Base-by-base conservation (phyloP, 441 rosid genomes). In the Populus hybrid region DNA sequence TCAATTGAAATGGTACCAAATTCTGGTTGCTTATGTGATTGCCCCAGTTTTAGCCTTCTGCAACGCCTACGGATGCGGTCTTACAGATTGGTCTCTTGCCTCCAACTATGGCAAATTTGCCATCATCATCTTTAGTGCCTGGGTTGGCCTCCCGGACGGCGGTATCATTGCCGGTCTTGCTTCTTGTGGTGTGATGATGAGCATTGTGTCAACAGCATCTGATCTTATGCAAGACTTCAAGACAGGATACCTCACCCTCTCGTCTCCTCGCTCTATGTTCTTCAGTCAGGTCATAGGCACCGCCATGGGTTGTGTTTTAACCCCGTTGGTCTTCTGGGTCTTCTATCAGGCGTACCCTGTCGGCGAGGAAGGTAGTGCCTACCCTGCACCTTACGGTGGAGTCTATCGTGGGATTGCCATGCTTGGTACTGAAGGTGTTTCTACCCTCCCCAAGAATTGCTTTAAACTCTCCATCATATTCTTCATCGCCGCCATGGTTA, bases 181-280 rank as follows among this genome's bases (percentile, higher is more conserved):
- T 0, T 79, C 95, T 63, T 94, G 99, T 69, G 97, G 99, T 32
- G 95, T 94, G 68, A 93, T 94, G 97, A 94, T 93, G 97, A 92
- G 86, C 83, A 94, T 91, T 21, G 99, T 94, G 26, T 90, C 98
- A 0, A 93, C 98, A 16, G 97, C 97, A 8, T 89, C 99, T 9
- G 99, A 94, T 80, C 87, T 94, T 7, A 94, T 91, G 81, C 99
- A 94, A 40, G 99, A 94, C 79, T 94, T 94, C 90, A 94, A 93
- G 80, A 94, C 98, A 2, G 99, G 99, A 38, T 93, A 94, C 74
- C 84, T 94, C 16, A 94, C 99, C 10, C 87, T 94, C 35, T 88
- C 99, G 0, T 94, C 99, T 21, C 93, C 98, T 6, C 87, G 94
- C 1, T 85, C 99, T 4, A 93, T 94, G 99, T 92, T 94, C 84